Conservation (phyloP, 768 basidiomycete species). For the Obba rivulosa region DNA sequence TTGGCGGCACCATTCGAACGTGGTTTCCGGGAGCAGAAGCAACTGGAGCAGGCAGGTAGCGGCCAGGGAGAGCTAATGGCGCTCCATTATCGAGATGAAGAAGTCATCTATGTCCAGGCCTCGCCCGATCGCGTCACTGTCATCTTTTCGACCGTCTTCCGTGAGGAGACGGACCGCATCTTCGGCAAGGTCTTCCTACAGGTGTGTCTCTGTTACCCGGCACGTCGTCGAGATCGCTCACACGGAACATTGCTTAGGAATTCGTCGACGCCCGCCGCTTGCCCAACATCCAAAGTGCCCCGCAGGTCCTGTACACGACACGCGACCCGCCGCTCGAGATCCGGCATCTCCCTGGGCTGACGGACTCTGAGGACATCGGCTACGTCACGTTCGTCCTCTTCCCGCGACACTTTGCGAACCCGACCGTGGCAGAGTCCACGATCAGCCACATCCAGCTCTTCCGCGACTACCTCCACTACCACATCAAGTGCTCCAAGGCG, state of each 20-base stretch:
- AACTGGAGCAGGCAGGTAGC: constrained; percentile 67
- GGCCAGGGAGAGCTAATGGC: constrained; percentile 82
- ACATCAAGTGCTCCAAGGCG: constrained; percentile 97
- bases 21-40: constrained; percentile 79
- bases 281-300: constrained; percentile 91
- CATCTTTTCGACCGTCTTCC: constrained; percentile 94
- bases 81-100: constrained; percentile 93
- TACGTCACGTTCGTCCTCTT: constrained; percentile 98
- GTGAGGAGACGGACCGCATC: constrained; percentile 95
- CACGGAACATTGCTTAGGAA: constrained; percentile 53
- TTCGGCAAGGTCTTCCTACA: constrained; percentile 98
- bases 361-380: constrained; percentile 82
- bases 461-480: constrained; percentile 98
- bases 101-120: constrained; percentile 94
- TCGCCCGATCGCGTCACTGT: constrained; percentile 94
- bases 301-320: constrained; percentile 93
- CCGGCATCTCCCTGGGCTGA: constrained; percentile 75
- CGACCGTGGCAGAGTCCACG: constrained; percentile 60
- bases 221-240: constrained; percentile 1
- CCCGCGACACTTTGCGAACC: constrained; percentile 88
- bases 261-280: constrained; percentile 97
- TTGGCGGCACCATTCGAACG: constrained; percentile 91
- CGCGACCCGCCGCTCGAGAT: constrained; percentile 97
- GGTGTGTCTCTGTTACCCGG: constrained; percentile 37
- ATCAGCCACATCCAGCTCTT: constrained; percentile 96